phyloP scores from a whole-genome alignment of 805 yeast genomes.

The Myxozyma lipomycoides region DNA sequence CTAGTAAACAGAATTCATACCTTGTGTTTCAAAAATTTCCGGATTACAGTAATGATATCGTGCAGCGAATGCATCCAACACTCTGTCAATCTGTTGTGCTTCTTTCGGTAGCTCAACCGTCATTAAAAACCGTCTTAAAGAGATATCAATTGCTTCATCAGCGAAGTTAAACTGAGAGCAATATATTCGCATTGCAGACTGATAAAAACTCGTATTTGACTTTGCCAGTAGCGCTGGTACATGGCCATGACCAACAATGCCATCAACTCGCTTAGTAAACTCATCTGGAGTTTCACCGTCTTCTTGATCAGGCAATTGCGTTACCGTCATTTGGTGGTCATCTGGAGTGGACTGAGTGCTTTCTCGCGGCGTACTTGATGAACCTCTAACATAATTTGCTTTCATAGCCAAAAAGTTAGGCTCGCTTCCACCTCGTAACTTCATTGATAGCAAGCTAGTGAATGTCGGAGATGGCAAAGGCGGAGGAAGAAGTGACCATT shows the following conservation, averaged over 20 bases:
- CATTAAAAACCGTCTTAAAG: conserved; percentile 57
- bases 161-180: conserved; percentile 46
- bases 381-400: neutral
- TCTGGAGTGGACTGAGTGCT: conserved; percentile 6
- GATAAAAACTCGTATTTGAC: conserved; percentile 34
- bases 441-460: conserved; percentile 14
- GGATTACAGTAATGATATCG: conserved; percentile 49
- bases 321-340: conserved; percentile 6
- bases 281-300: conserved; percentile 35
- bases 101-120: conserved; percentile 62
- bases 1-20: conserved; percentile 1
- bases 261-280: conserved; percentile 36
- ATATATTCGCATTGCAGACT: conserved; percentile 34
- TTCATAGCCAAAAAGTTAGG: conserved; percentile 18
- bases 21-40: conserved; percentile 33
- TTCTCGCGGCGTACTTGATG: neutral
- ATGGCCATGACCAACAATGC: conserved; percentile 23
- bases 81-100: conserved; percentile 71
- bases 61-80: conserved; percentile 54
- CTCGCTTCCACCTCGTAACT: conserved; percentile 22
- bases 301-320: conserved; percentile 23
- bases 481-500: conserved; percentile 1
- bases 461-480: conserved; percentile 11
- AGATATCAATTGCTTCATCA: conserved; percentile 59
- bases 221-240: conserved; percentile 36